phyloP scores from a whole-genome alignment of 108 stramenopile species.

The Skeletonema grethae region DNA sequence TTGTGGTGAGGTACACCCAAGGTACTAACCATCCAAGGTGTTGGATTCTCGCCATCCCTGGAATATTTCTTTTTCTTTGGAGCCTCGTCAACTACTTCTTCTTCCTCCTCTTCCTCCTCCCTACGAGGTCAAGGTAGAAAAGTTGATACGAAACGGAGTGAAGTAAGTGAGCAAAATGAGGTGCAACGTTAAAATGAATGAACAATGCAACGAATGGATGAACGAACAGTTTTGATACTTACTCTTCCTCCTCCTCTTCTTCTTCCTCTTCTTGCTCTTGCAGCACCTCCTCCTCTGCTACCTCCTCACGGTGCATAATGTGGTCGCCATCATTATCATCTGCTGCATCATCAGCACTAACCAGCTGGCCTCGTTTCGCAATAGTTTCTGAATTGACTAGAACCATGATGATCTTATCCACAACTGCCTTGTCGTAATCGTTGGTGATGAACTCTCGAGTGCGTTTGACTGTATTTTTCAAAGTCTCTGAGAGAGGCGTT shows the following conservation, averaged over 20 bases:
- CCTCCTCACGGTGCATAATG: conserved; percentile 90
- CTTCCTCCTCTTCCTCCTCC: conserved; percentile 97
- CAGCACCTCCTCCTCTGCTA: conserved; percentile 95
- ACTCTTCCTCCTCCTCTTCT: conserved; percentile 74
- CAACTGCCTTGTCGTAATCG: conserved; percentile 89
- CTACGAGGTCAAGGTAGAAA: conserved; percentile 41
- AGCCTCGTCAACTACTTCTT: conserved; percentile 91
- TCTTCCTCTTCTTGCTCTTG: conserved; percentile 96
- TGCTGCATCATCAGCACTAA: conserved; percentile 67
- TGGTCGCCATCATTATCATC: conserved; percentile 89
- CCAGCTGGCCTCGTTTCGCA: conserved; percentile 57
- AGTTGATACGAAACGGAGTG: neutral
- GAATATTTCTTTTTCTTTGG: conserved; percentile 95
- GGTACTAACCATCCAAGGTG: conserved; percentile 88
- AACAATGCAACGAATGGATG: neutral
- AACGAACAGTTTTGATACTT: conserved; percentile 10
- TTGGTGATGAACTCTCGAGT: conserved; percentile 78
- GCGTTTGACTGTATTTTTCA: conserved; percentile 76
- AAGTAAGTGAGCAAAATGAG: neutral
- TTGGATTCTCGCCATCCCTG: conserved; percentile 94
- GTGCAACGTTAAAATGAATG: no score
- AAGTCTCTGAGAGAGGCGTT: conserved; percentile 85
- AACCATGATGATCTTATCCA: conserved; percentile 93
- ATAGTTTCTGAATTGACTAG: conserved; percentile 90
- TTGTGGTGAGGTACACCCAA: conserved; percentile 66